Base-by-base conservation (phyloP, 108 stramenopile genomes). In the Cyclotella cryptica region DNA sequence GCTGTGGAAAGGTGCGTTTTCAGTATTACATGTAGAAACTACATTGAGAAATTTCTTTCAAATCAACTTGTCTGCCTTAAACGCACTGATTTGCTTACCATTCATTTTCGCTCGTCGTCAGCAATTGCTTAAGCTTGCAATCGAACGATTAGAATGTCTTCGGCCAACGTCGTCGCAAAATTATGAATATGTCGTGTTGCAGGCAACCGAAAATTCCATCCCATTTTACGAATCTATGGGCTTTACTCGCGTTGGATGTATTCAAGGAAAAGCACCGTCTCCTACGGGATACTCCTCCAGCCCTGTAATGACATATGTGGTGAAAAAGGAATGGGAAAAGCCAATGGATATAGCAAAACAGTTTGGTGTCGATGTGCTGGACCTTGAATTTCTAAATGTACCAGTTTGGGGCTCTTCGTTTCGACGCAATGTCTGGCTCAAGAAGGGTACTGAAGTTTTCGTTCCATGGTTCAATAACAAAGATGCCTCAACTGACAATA, bases 171-270 rank as follows among this genome's bases (percentile, higher is more conserved):
- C 78, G 0, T 52, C 77, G 53, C 82, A 79, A 47, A 92, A 95
- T 49, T 97, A 96, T 76, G 91, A 97, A 65, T 97, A 92, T 77
- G 70, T 93, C 12, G 91, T 91, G 4, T 65, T 97, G 66, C 95
- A 96, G 74, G 94, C 96, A 19, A 97, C 96, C 11, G 91, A 95
- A 26, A 94, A 93, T 59, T 92, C 93, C 8, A 90, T 97, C 61
- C 85, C 91, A 17, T 97, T 97, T 75, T 97, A 97, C 66, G 96
- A 97, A 79, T 85, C 86, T 6, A 78, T 92, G 62, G 96, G 95
- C 0, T 97, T 97, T 78, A 75, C 85, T 17, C 89, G 96, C 28
- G 95, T 97, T 1, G 96, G 96, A 42, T 79, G 78, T 47, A 66
- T 79, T 24, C 71, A 74, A 49, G 72, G 66, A 12, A 80, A 74